Evolutionary conservation across 257 asterid species (phyloP).

Genomic region (Przewalskia tangutica): DNA sequence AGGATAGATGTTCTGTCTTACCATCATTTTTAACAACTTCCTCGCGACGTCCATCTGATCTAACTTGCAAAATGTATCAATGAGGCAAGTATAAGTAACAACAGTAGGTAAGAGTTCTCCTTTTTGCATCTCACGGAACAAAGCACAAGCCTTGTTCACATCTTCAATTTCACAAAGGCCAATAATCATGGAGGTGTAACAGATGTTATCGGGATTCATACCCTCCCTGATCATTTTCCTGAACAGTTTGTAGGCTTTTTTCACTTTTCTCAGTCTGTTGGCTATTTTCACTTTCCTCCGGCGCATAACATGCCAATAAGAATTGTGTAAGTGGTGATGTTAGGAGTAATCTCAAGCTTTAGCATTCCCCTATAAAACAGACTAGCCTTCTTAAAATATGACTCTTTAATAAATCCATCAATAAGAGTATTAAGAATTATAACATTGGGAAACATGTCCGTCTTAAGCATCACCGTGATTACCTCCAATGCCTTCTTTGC

Average conservation of each 20-base stretch:
- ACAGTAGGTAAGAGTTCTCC: conserved; percentile 34
- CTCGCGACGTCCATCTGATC: conserved; percentile 21
- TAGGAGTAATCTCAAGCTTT: conserved; percentile 38
- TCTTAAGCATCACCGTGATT: conserved; percentile 45
- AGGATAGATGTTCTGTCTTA: conserved; percentile 17
- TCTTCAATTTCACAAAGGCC: conserved; percentile 36
- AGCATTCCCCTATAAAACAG: conserved; percentile 34
- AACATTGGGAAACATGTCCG: conserved; percentile 31
- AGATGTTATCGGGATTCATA: conserved; percentile 23
- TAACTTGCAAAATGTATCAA: conserved; percentile 35
- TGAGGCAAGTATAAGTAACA: conserved; percentile 53
- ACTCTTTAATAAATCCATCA: conserved; percentile 44
- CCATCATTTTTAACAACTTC: conserved; percentile 30
- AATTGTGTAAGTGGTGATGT: conserved; percentile 32
- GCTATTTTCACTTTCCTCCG: conserved; percentile 28
- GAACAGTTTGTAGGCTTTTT: conserved; percentile 34
- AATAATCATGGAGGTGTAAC: conserved; percentile 43
- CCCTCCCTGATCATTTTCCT: conserved; percentile 27
- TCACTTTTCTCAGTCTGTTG: conserved; percentile 16
- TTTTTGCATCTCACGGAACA: conserved; percentile 37
- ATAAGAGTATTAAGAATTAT: conserved; percentile 40
- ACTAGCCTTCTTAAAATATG: conserved; percentile 26
- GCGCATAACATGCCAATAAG: conserved; percentile 29
- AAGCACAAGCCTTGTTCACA: conserved; percentile 26
- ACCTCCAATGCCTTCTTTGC: conserved; percentile 43